Conservation (phyloP, 495 filamentous ascomycete species). For the Penicillium bovifimosum region DNA sequence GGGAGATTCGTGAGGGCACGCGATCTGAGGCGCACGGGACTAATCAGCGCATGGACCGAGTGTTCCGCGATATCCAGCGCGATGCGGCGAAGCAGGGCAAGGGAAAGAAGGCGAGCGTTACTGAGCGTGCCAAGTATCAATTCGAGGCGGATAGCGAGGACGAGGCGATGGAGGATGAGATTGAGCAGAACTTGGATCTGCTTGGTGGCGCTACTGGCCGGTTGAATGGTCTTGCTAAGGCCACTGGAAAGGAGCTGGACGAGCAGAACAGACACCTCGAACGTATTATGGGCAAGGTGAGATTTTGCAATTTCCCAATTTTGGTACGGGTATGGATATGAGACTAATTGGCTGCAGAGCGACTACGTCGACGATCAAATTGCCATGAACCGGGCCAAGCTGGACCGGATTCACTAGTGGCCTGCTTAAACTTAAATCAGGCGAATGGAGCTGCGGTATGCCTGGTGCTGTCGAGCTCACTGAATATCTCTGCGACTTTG, state of each 20-base stretch:
- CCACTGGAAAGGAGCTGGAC: slow-evolving; percentile 69
- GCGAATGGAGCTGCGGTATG: slow-evolving; percentile 22
- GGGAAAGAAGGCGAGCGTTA: slow-evolving; percentile 48
- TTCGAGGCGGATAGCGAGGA: slow-evolving; percentile 75
- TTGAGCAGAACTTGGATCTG: slow-evolving; percentile 59
- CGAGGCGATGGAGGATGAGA: slow-evolving; percentile 69
- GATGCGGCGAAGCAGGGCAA: slow-evolving; percentile 33
- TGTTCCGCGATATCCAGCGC: slow-evolving; percentile 49
- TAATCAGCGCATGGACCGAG: slow-evolving; percentile 54
- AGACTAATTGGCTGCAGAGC: slow-evolving; percentile 43
- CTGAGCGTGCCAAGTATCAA: slow-evolving; percentile 69
- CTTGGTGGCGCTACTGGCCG: slow-evolving; percentile 54
- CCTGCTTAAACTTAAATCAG: not conserved
- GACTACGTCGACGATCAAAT: slow-evolving; percentile 68
- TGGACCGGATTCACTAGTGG: slow-evolving; percentile 55
- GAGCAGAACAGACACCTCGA: slow-evolving; percentile 70
- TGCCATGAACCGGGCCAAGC: slow-evolving; percentile 58
- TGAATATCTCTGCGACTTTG: slow-evolving; percentile 12
- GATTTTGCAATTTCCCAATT: not conserved
- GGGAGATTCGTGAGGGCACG: slow-evolving; percentile 61
- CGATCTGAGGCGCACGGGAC: slow-evolving; percentile 57
- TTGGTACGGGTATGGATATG: not conserved
- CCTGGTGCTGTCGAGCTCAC: slow-evolving; percentile 31
- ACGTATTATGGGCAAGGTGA: slow-evolving; percentile 65
- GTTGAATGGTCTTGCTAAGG: slow-evolving; percentile 62